These are phyloP conservation scores for Friedmanniomyces simplex DNA, from an alignment of 495 filamentous ascomycete species.

Conservation along the genomic window DNA sequence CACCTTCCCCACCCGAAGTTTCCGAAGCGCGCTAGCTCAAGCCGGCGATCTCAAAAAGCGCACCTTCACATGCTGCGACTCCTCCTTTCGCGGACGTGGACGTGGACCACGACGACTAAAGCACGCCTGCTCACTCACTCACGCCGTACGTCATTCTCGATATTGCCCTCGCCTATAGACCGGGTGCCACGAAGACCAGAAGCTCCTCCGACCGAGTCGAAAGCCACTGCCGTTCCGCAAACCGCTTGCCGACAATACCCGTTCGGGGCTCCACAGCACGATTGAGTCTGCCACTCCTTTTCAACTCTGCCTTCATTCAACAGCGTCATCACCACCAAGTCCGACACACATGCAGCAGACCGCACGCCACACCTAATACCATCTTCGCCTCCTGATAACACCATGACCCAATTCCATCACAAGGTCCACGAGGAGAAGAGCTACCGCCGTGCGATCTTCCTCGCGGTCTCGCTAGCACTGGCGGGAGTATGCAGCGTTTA, in stretches of 20 bases:
- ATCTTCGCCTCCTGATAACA: not conserved
- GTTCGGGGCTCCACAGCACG: too few relatives aligned
- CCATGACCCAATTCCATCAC: conserved; percentile 11
- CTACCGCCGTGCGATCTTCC: conserved; percentile 16
- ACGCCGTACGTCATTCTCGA: not conserved
- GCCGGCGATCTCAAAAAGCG: not conserved
- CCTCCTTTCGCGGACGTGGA: too few relatives aligned
- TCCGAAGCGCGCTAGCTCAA: too few relatives aligned
- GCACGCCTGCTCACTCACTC: not conserved
- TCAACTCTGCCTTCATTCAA: not conserved
- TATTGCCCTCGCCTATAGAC: not conserved
- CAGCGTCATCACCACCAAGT: not conserved
- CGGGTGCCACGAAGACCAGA: not conserved
- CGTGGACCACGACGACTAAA: not conserved
- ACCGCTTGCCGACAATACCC: too few relatives aligned
- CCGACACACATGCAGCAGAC: not conserved
- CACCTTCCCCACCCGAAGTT: too few relatives aligned
- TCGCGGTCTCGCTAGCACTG: conserved; percentile 6
- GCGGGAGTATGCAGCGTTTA: conserved; percentile 24
- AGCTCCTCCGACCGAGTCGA: not conserved
- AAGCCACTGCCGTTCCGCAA: not conserved
- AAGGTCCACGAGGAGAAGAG: conserved; percentile 10
- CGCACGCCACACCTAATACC: not conserved
- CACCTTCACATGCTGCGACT: not conserved
- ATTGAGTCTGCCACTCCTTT: not conserved